phyloP scores from a whole-genome alignment of 2,329 filamentous ascomycete genomes.

The Arthrinium phaeospermum region DNA sequence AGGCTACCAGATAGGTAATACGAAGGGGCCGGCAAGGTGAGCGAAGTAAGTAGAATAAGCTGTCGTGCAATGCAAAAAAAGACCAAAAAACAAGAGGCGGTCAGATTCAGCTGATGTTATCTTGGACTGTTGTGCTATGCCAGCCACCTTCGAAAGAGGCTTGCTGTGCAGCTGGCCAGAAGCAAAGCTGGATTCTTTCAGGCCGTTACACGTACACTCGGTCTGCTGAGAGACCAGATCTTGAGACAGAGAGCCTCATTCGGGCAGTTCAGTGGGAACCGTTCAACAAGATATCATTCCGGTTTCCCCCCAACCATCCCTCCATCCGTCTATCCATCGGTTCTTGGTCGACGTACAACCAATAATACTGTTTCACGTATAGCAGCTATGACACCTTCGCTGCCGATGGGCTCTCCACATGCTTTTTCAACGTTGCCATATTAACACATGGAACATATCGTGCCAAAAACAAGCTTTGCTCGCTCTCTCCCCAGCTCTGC shows the following conservation, averaged over 20 bases:
- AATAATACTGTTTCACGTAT: slow-evolving; percentile 13
- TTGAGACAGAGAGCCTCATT: neutral
- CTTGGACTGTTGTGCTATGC: slow-evolving; percentile 10
- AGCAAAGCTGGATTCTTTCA: neutral
- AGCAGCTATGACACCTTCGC: slow-evolving; percentile 10
- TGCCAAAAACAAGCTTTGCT: neutral
- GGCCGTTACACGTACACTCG: neutral
- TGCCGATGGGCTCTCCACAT: slow-evolving; percentile 9
- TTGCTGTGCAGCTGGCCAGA: neutral
- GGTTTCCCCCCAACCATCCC: neutral
- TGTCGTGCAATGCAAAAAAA: neutral
- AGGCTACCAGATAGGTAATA: neutral
- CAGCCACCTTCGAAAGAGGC: slow-evolving; percentile 10
- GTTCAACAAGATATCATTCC: slow-evolving; percentile 8
- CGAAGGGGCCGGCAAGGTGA: slow-evolving; percentile 12
- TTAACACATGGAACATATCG: slow-evolving; percentile 2
- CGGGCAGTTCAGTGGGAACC: neutral
- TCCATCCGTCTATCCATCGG: neutral
- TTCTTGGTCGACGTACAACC: slow-evolving; percentile 1
- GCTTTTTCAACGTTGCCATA: slow-evolving; percentile 5
- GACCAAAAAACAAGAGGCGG: slow-evolving; percentile 1
- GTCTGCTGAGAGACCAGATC: neutral
- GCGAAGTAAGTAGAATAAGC: neutral
- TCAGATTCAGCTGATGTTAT: slow-evolving; percentile 9
- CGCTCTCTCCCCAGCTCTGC: neutral